Percentiles rank a stretch among this genome's conserved stretches.
Conservation (phyloP, 371 early-diverging fungal species). For the Haplosporangium sp. region DNA sequence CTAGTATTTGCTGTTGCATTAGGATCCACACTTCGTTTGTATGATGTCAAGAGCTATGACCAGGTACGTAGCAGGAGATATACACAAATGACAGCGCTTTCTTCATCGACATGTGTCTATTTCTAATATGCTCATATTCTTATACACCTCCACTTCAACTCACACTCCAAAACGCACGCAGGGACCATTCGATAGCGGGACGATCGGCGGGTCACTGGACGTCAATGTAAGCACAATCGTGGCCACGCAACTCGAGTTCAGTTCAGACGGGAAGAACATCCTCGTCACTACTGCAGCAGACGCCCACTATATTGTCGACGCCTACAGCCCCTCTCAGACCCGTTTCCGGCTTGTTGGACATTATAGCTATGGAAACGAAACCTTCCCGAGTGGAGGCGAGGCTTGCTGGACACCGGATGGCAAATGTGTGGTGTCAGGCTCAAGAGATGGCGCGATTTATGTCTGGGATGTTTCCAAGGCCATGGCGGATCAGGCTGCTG, state of each 20-base stretch:
- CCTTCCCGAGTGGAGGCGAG: conserved; percentile 61
- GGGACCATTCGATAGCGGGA: conserved; percentile 54
- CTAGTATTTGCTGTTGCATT: conserved; percentile 80
- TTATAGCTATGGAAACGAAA: conserved; percentile 36
- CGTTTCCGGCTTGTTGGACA: conserved; percentile 67
- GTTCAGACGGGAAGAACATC: conserved; percentile 79
- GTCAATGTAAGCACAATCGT: conserved; percentile 3
- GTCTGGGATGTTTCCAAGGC: conserved; percentile 74
- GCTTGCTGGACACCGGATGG: conserved; percentile 84
- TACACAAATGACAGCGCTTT: too few species aligned
- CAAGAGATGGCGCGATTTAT: conserved; percentile 69
- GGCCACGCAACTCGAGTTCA: conserved; percentile 74
- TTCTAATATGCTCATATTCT: too few species aligned
- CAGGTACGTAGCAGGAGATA: conserved; percentile 38
- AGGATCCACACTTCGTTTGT: conserved; percentile 69
- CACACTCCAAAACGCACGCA: conserved; percentile 22
- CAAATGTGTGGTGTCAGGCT: conserved; percentile 77
- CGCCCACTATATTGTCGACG: conserved; percentile 77
- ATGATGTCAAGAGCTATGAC: conserved; percentile 75
- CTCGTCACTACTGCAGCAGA: conserved; percentile 77
- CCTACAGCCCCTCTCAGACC: conserved; percentile 66
- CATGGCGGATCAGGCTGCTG: conserved; percentile 29
- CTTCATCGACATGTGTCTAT: too few species aligned
- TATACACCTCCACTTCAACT: too few species aligned
- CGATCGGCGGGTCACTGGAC: conserved; percentile 27